phyloP scores from a whole-genome alignment of 2,329 filamentous ascomycete species.

The Beauveria varroae region DNA sequence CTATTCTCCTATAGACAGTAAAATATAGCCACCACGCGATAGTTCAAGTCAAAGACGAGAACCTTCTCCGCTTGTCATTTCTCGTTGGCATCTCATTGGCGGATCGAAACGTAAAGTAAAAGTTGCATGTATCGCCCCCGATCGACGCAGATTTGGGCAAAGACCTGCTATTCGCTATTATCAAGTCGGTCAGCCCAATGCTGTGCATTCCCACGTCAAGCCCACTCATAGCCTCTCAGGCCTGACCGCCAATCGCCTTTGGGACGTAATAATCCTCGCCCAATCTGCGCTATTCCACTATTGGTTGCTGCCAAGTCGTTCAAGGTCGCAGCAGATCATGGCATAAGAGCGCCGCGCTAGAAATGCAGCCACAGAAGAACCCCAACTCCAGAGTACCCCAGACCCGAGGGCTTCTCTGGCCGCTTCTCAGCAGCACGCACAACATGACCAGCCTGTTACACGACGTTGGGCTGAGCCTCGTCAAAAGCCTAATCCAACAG shows the following conservation, averaged over 20 bases:
- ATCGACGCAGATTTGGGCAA: not conserved
- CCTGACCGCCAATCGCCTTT: not conserved
- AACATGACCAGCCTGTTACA: not conserved
- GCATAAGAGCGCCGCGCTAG: not conserved
- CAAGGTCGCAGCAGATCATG: not conserved
- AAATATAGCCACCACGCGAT: not conserved
- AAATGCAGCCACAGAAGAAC: not conserved
- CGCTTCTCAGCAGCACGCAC: not conserved
- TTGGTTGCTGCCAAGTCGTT: not conserved
- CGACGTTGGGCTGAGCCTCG: conserved; percentile 4
- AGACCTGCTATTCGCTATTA: not conserved
- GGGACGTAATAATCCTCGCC: not conserved
- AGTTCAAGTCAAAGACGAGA: not conserved
- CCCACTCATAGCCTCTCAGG: not conserved
- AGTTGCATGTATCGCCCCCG: not conserved
- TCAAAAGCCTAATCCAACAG: not conserved
- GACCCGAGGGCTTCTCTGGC: not conserved
- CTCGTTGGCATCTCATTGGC: not conserved
- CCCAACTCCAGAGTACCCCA: not conserved
- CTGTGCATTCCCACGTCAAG: not conserved
- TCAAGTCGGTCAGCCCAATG: not conserved
- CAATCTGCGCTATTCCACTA: not conserved
- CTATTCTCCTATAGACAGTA: not conserved
- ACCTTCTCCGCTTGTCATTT: not conserved
- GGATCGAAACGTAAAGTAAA: not conserved